Conservation (phyloP, 805 yeast species). For the Sugiyamaella smithiae region DNA sequence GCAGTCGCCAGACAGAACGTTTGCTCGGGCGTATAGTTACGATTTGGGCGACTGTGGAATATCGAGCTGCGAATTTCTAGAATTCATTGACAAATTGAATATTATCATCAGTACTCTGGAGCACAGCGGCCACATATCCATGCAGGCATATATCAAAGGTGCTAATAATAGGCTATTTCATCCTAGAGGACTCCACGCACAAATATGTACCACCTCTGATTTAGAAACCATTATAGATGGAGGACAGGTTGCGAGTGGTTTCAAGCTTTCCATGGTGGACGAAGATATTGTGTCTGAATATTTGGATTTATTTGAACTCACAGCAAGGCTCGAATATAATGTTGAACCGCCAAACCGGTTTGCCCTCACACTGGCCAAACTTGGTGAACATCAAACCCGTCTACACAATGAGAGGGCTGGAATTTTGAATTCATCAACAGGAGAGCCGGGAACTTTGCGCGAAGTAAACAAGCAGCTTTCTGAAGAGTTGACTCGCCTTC, state of each 20-base stretch:
- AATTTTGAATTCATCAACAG: too few species aligned
- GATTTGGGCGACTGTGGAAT: neutral
- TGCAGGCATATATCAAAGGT: neutral
- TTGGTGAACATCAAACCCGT: neutral
- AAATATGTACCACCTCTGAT: neutral
- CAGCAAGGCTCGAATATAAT: neutral
- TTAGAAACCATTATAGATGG: neutral
- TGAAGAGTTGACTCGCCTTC: too few species aligned
- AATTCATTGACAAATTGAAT: slow-evolving; percentile 1
- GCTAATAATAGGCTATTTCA: neutral
- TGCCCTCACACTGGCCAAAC: neutral
- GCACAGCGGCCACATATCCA: neutral
- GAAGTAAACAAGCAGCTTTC: too few species aligned
- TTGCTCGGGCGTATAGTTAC: neutral
- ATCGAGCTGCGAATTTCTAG: neutral
- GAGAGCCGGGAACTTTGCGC: too few species aligned
- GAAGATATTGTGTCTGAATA: neutral
- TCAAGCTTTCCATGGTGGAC: neutral
- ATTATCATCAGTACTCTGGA: neutral
- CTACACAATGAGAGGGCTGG: too few species aligned
- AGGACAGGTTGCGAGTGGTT: too few species aligned
- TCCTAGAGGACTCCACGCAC: neutral
- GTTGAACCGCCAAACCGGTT: neutral
- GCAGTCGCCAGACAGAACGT: neutral
- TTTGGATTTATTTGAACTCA: neutral